Conservation (phyloP, 176 grass and related monocot species). For the Areca catechu region DNA sequence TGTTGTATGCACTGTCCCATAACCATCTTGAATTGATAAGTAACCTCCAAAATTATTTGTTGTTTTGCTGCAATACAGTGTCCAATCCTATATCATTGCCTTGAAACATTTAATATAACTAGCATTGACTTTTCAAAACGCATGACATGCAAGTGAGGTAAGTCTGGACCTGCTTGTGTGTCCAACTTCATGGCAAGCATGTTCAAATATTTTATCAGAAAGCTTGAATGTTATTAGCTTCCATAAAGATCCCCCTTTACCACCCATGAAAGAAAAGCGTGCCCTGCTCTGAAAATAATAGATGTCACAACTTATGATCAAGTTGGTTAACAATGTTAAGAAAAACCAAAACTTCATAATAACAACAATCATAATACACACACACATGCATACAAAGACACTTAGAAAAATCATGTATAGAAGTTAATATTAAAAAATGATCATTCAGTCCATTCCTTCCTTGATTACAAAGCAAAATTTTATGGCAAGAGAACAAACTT, state of each 20-base stretch:
- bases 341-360: not conserved
- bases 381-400: no score
- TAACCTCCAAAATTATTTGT: constrained; percentile 54
- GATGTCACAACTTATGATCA: not conserved
- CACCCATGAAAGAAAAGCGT: constrained; percentile 98
- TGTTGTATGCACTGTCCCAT: constrained; percentile 35
- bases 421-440: no score
- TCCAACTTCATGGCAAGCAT: constrained; percentile 5
- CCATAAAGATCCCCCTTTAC: constrained; percentile 83
- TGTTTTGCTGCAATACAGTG: constrained; percentile 25
- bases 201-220: constrained; percentile 43
- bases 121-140: no score
- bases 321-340: constrained; percentile 6
- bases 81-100: not conserved
- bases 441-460: no score
- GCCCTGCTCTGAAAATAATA: constrained; percentile 76
- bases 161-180: not conserved
- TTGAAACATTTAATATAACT: not conserved
- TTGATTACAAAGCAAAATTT: no score
- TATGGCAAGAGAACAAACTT: no score
- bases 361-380: no score
- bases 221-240: constrained; percentile 81
- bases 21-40: constrained; percentile 43
- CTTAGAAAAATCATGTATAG: no score
- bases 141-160: not conserved